Conservation (phyloP, 176 grass and related monocot species). For the Avena atlantica region DNA sequence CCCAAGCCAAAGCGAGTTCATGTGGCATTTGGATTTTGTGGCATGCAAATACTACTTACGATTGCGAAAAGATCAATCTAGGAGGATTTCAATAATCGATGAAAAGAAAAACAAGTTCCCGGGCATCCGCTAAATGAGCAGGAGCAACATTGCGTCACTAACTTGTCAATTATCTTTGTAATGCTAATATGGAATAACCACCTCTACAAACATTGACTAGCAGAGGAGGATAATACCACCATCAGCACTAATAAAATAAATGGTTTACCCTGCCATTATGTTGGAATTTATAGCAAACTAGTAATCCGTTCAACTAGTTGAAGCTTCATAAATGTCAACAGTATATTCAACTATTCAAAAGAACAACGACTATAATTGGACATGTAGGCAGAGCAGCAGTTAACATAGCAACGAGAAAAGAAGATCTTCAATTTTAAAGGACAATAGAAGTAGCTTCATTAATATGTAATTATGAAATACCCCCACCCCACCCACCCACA, state of each 20-base stretch:
- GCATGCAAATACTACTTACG: neutral
- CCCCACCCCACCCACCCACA: neutral
- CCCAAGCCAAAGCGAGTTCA: neutral
- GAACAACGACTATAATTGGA: neutral
- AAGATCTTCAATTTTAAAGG: conserved; percentile 1
- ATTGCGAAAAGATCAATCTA: neutral
- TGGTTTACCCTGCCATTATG: neutral
- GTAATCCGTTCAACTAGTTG: neutral
- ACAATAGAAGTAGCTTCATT: conserved; percentile 19
- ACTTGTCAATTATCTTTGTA: neutral
- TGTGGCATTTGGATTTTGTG: neutral
- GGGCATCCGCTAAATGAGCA: neutral
- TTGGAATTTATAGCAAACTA: neutral
- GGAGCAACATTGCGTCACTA: neutral
- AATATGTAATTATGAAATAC: neutral
- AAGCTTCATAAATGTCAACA: neutral
- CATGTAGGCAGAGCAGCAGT: conserved; percentile 21
- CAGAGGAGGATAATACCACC: conserved; percentile 5
- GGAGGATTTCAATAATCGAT: conserved; percentile 1
- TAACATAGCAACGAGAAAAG: neutral
- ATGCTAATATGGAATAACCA: conserved; percentile 17
- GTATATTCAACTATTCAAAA: conserved; percentile 16
- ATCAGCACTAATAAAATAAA: conserved; percentile 12
- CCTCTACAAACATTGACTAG: conserved; percentile 13
- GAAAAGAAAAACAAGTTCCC: too few species aligned